Base-by-base conservation (phyloP, 331 rosid genomes). In the Prunus yedoensis region DNA sequence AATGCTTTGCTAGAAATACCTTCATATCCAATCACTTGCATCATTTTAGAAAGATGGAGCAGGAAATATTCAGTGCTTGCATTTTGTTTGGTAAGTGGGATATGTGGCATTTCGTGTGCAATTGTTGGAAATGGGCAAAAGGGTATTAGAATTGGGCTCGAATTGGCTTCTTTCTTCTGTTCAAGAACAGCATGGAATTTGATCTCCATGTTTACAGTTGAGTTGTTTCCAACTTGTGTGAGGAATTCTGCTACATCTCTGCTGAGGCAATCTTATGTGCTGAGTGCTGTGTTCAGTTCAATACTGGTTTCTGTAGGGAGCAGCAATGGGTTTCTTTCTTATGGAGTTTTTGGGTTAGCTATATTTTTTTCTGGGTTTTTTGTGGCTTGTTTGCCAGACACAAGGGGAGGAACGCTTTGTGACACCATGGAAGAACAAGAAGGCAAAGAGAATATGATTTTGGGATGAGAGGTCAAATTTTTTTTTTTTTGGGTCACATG, bases 161-260 rank as follows among this genome's bases (percentile, higher is more conserved):
- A 80, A 32, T 50, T 84, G 71, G 52, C 70, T 21, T 53, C 83
- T 5, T 84, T 80, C 68, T 84, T 84, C 3, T 52, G 81, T 2
- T 68, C 78, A 4, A 41, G 78, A 0, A 50, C 81, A 0, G 83
- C 85, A 21, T 84, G 70, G 52, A 58, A 81, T 32, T 58, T 80
- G 59, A 28, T 84, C 10, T 56, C 79, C 0, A 64, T 84, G 47
- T 84, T 76, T 56, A 70, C 49, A 1, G 28, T 82, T 17, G 88
- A 85, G 75, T 0, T 85, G 50, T 85, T 85, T 66, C 88, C 86
- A 1, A 85, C 87, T 4, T 62, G 85, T 66, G 88, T 84, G 72
- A 78, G 88, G 76, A 84, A 77, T 78, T 77, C 88, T 1, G 69
- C 81, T 1, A 81, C 83, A 0, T 78, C 88, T 1, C 20, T 84